Percentiles rank a stretch among this genome's conserved stretches.
phyloP scores from a whole-genome alignment of 2,329 filamentous ascomycete species.

The Teratosphaeria zuluensis region DNA sequence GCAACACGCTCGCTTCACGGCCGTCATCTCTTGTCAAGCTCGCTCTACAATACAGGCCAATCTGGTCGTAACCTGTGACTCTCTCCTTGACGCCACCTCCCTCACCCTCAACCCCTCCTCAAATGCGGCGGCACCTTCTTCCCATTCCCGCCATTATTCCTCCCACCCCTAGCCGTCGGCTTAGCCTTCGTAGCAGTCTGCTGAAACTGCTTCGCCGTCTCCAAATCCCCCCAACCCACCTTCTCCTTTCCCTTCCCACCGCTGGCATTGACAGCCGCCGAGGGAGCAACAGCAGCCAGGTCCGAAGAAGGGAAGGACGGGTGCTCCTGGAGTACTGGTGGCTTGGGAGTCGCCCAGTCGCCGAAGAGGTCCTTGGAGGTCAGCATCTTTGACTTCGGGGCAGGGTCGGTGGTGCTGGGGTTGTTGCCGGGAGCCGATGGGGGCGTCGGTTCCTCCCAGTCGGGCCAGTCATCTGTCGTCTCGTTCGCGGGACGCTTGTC shows the following conservation, averaged over 20 bases:
- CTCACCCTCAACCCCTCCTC: not conserved
- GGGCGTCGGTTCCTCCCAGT: not conserved
- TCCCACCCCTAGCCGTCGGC: too few relatives aligned
- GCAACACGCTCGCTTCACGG: too few relatives aligned
- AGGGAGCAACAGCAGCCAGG: not conserved
- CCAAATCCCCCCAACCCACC: not conserved
- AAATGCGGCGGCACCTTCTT: not conserved
- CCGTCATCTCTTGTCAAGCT: too few relatives aligned
- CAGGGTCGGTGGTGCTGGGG: not conserved
- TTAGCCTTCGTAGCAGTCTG: not conserved
- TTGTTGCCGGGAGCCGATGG: too few relatives aligned
- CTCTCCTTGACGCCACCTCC: too few relatives aligned
- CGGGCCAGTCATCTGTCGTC: not conserved
- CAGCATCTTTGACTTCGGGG: not conserved
- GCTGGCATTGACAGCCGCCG: not conserved
- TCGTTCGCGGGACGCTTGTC: not conserved
- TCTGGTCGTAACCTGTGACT: too few relatives aligned
- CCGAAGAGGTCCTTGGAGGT: not conserved
- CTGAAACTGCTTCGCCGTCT: constrained; percentile 1
- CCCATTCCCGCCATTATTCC: not conserved
- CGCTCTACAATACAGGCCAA: too few relatives aligned
- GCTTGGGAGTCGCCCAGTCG: not conserved
- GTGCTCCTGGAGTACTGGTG: not conserved
- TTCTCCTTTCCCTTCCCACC: not conserved
- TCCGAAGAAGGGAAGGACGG: not conserved